Evolutionary conservation across 805 yeast genomes (phyloP), one percentile per base, ranked within the genome.

Genomic region (Hanseniaspora pseudoguilliermondii): DNA sequence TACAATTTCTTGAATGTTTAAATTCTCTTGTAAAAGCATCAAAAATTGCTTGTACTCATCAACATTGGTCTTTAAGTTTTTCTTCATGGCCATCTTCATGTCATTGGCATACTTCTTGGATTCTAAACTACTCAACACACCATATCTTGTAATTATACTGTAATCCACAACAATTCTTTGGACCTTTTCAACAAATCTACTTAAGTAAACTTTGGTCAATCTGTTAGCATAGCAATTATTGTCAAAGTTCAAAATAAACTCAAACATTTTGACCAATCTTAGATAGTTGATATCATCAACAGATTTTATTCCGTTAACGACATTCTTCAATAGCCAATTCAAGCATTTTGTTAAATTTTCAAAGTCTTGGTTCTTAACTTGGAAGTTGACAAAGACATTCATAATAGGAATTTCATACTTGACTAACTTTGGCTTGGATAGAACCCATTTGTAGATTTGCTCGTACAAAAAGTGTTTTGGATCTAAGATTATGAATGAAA

Each of bases 391-490:
- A 21, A 63, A 69, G 38, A 63, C 65, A 41, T 64, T 66, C 55
- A 65, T 69, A 29, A 79, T 61, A 3, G 83, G 82, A 6, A 79
- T 61, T 16, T 77, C 80, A 54, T 67, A 65, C 0, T 64, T 52
- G 40, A 68, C 68, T 18, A 79, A 60, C 20, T 64, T 60, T 34
- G 76, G 74, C n/a, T 67, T 64, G 52, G 69, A 70, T 36, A 87
- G 69, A 11, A 89, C 73, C 75, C 81, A 87, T 57, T 83, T 76
- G 61, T 75, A 79, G 0, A 80, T 79, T 60, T 80, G 79, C 59
- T 89, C 96, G 66, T 83, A 86, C 21, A 91, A 66, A 61, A 75
- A 76, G 59, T 86, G 91, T 0, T 82, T 79, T 0, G 97, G 96
- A 59, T 82, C 80, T 6, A 74, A 66, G 57, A 86, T 65, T 1